phyloP scores from a whole-genome alignment of 192 early-diverging fungal genomes.

The Gamsiella multidivaricata region DNA sequence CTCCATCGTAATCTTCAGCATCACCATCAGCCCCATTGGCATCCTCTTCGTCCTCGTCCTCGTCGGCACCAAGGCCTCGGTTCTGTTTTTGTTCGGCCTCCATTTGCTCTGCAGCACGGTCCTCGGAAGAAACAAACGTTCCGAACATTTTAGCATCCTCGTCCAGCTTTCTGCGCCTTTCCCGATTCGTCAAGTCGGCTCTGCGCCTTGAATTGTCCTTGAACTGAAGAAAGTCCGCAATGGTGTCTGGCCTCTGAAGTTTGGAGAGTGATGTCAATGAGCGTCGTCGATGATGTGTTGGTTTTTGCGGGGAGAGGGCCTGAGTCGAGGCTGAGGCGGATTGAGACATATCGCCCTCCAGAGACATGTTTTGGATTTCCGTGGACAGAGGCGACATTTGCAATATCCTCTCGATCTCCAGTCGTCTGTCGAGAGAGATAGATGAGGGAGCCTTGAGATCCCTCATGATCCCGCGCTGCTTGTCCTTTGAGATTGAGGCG shows the following conservation, averaged over 20 bases:
- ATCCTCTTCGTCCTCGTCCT: slow-evolving; percentile 11
- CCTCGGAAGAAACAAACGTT: slow-evolving; percentile 30
- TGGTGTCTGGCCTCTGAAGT: not conserved
- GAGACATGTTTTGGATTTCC: slow-evolving; percentile 23
- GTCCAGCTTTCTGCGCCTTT: slow-evolving; percentile 15
- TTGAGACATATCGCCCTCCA: not conserved
- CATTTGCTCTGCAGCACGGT: slow-evolving; percentile 34
- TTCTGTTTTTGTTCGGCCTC: slow-evolving; percentile 16
- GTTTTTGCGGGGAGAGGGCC: not conserved
- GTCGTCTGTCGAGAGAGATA: not conserved
- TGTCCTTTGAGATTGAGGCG: not conserved
- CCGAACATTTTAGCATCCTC: slow-evolving; percentile 33
- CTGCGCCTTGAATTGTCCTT: slow-evolving; percentile 25
- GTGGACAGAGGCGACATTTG: slow-evolving; percentile 37
- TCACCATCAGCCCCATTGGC: not conserved
- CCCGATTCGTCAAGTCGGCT: slow-evolving; percentile 18
- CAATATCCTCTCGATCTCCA: slow-evolving; percentile 5
- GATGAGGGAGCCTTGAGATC: not conserved
- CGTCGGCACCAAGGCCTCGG: slow-evolving; percentile 21
- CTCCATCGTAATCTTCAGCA: not conserved
- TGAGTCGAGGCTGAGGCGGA: not conserved
- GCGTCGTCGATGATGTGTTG: not conserved
- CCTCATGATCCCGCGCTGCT: not conserved
- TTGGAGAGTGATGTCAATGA: slow-evolving; percentile 21
- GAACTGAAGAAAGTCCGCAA: not conserved